Percentiles rank a stretch among this genome's conserved stretches.
Evolutionary conservation across 192 early-diverging fungal species (phyloP).

Genomic region (Podila minutissima): DNA sequence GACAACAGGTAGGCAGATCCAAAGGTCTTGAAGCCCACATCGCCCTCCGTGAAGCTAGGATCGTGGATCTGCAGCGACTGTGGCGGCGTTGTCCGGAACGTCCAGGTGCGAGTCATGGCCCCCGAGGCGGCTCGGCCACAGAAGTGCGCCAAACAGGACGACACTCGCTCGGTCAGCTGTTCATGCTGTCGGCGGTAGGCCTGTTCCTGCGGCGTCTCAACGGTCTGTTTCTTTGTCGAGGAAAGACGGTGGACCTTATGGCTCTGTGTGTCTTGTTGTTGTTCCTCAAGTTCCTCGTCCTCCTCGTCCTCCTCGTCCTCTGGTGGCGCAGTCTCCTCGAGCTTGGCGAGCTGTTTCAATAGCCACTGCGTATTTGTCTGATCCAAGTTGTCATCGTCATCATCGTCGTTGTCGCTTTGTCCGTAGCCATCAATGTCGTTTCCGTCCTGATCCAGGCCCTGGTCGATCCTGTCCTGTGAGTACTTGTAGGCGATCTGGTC

Average conservation of each 20-base stretch:
- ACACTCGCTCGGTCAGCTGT: constrained; percentile 30
- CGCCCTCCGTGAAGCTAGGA: constrained; percentile 59
- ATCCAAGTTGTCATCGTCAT: constrained; percentile 8
- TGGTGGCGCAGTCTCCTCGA: constrained; percentile 38
- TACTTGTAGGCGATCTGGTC: constrained; percentile 48
- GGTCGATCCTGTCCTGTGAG: constrained; percentile 49
- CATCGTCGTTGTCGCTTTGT: constrained; percentile 1
- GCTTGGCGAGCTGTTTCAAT: constrained; percentile 23
- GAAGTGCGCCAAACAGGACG: constrained; percentile 39
- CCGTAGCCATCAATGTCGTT: constrained; percentile 32
- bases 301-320: constrained; percentile 26
- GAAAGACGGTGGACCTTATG: neutral
- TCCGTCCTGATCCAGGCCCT: constrained; percentile 44
- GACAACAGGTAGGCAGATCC: constrained; percentile 62
- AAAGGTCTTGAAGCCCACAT: constrained; percentile 68
- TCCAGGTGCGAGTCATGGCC: constrained; percentile 50
- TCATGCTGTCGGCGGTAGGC: constrained; percentile 27
- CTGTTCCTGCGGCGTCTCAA: constrained; percentile 18
- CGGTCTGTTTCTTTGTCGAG: neutral
- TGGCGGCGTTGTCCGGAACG: constrained; percentile 21
- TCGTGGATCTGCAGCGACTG: constrained; percentile 56
- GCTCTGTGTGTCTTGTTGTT: neutral
- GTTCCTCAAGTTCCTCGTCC: constrained; percentile 3
- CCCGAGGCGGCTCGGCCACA: constrained; percentile 48
- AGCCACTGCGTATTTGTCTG: constrained; percentile 31